Evolutionary conservation across 2,329 filamentous ascomycete genomes (phyloP), one percentile per base, ranked within the genome.

Genomic region (Ophiostoma australiae): DNA sequence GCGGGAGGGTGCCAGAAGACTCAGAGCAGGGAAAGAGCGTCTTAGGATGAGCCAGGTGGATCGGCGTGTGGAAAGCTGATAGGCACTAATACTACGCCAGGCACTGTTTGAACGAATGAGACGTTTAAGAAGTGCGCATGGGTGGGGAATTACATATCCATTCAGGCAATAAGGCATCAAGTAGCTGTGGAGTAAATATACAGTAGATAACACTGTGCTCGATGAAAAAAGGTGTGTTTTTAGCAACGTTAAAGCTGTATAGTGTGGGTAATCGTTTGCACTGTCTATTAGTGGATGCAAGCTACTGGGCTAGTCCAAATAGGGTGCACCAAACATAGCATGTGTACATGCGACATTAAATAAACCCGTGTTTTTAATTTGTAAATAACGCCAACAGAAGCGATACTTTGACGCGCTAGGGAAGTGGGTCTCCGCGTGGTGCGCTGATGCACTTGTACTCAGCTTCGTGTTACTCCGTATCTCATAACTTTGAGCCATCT

Each of bases 111-210:
- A 23, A 17, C 55, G n/a, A 61, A 61, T 61, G 10, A 61, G 23
- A 31, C n/a, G 55, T n/a, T 8, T 13, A 10, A 58, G 52, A 27
- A 7, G n/a, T 7, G 52, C 52, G n/a, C 10, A 23, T 23, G 8
- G 10, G 52, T 58, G 52, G 52, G 10, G n/a, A 55, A 20, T 8
- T 27, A 7, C 17, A 48, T 48, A 48, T 48, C 17, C 20, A n/a
- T 48, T 48, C 58, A 63, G 58, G 58, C 58, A 63, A 3, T 20
- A 33, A 63, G 58, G 58, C 58, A 63, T 17, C 23, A 63, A 33
- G 23, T 58, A 63, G 13, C 11, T 41, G 39, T 33, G 52, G n/a
- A 8, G 17, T 39, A 39, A 20, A 48, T 39, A n/a, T 48, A 48
- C 52, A 63, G 27, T 63, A 4, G 27, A 4, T 7, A 6, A 27